Evolutionary conservation across 2,329 filamentous ascomycete genomes (phyloP).

Genomic region (Clarireedia homoeocarpa): DNA sequence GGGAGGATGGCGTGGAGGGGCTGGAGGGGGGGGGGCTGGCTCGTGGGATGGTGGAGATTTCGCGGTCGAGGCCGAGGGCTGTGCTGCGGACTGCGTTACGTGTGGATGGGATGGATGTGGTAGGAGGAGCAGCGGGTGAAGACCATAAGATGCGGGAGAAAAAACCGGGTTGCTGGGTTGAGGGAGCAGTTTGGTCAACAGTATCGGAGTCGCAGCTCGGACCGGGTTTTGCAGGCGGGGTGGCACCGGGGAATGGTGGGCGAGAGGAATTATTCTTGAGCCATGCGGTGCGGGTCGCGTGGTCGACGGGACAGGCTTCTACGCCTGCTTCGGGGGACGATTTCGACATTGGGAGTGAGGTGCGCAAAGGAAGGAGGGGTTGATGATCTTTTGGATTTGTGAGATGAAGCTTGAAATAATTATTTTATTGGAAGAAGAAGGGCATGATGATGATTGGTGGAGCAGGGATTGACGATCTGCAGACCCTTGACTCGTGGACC

Average conservation of each 20-base stretch:
- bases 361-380: not conserved
- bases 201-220: conserved; percentile 31
- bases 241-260: conserved; percentile 21
- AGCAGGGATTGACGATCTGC: not conserved
- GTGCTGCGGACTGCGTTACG: conserved; percentile 62
- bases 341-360: conserved; percentile 22
- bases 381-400: not conserved
- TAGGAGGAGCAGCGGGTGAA: conserved; percentile 6
- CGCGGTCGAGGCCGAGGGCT: conserved; percentile 57
- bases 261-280: conserved; percentile 38
- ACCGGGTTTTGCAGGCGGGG: conserved; percentile 25
- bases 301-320: conserved; percentile 76
- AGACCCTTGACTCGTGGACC: not conserved
- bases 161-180: conserved; percentile 10
- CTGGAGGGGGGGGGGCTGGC: conserved; percentile 32
- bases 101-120: conserved; percentile 43
- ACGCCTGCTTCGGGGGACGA: conserved; percentile 22
- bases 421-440: not conserved
- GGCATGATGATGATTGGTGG: not conserved
- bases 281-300: conserved; percentile 83
- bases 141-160: conserved; percentile 18
- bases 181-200: conserved; percentile 33
- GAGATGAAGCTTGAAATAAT: not conserved
- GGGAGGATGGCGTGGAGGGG: conserved; percentile 18
- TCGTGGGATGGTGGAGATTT: conserved; percentile 73